Percentiles rank a stretch among this genome's conserved stretches.
Conservation (phyloP, 768 basidiomycete species). For the Rhodotorula diobovata region DNA sequence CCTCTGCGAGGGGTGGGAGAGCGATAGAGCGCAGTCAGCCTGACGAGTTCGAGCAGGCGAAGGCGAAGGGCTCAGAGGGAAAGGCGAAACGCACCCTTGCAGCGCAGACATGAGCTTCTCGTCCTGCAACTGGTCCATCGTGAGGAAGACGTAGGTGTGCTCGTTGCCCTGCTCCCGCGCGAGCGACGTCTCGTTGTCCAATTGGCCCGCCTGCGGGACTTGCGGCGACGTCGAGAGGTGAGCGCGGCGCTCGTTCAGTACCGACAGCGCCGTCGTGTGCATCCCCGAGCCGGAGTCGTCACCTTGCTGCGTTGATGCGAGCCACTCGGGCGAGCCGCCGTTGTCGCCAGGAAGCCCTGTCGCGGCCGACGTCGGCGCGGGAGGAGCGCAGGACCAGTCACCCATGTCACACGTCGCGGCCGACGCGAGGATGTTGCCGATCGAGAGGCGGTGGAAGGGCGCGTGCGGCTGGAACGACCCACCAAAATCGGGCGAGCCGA, state of each 20-base stretch:
- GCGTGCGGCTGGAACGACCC: neutral
- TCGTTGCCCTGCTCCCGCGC: neutral
- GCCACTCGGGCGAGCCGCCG: neutral
- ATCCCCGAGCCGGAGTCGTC: neutral
- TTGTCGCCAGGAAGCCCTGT: neutral
- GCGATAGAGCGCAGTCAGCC: neutral
- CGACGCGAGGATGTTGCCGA: neutral
- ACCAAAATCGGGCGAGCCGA: slow-evolving; percentile 18
- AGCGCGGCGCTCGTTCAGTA: slow-evolving; percentile 8
- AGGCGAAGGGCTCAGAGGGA: neutral
- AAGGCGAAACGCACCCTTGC: slow-evolving; percentile 5
- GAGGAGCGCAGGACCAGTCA: neutral
- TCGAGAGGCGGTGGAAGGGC: neutral
- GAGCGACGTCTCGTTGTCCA: neutral
- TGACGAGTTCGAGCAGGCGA: neutral
- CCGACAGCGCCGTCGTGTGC: slow-evolving; percentile 12
- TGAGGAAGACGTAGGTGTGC: slow-evolving; percentile 15
- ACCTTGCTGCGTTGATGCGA: neutral
- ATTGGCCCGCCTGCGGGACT: neutral
- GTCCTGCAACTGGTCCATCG: slow-evolving; percentile 18
- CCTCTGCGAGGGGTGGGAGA: slow-evolving; percentile 1
- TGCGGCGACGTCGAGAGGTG: neutral
- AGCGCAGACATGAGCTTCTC: slow-evolving; percentile 2
- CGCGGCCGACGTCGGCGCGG: neutral
- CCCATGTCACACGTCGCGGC: neutral